Evolutionary conservation across 2,329 filamentous ascomycete genomes (phyloP), one percentile per base, ranked within the genome.

Genomic region (Fusarium chuoi): DNA sequence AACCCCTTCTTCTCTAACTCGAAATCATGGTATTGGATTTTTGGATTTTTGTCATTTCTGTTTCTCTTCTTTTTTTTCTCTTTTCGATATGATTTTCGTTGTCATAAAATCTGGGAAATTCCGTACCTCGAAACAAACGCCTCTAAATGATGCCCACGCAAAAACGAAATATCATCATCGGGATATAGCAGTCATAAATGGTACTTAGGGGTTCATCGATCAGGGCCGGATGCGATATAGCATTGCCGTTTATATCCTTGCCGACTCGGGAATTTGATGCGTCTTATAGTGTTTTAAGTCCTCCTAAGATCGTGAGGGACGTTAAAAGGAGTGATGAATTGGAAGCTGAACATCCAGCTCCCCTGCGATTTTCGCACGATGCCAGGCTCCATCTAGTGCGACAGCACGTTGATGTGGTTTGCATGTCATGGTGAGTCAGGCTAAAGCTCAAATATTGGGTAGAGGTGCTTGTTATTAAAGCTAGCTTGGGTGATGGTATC

Each of bases 111-210:
- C 65, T 52, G 48, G 55, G 39, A 61, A 65, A 52, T 54, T 67
- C 57, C 42, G 45, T 51, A 65, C 65, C 67, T 75, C 63, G 45
- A 65, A 76, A 65, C 52, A 54, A 65, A 76, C 76, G 76, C 73
- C 71, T 77, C 76, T 78, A 78, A 73, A 77, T 71, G 58, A 64
- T 76, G 57, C 70, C 73, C 70, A 73, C 46, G 65, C 65, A 75
- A 73, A 66, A 67, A 49, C 14, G 28, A 54, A 62, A 28, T 60
- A 44, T 59, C 33, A 39, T 69, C 28, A 14, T 66, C 49, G 28
- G 45, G 39, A 68, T 63, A 71, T 56, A 39, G 52, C 41, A 69
- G 61, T 67, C 63, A 60, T 70, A 75, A 70, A 65, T 59, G 54
- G 46, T 39, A 58, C 33, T 36, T 46, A 45, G 46, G 41, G 33